phyloP scores from a whole-genome alignment of 2,329 filamentous ascomycete genomes.

The Coleophoma eucalyptorum region DNA sequence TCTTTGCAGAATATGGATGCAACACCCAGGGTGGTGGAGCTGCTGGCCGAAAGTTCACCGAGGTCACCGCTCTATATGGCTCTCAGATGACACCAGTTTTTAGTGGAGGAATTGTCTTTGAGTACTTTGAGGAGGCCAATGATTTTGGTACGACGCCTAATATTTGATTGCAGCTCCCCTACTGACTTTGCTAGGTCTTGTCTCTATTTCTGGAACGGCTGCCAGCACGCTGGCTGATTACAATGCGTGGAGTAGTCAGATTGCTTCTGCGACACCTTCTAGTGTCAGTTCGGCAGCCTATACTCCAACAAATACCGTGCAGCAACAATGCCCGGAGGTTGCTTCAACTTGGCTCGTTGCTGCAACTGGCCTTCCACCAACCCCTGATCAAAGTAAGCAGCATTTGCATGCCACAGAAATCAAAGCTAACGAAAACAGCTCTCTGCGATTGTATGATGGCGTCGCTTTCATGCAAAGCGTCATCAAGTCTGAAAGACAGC shows the following conservation, averaged over 20 bases:
- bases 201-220: slow-evolving; percentile 42
- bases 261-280: slow-evolving; percentile 47
- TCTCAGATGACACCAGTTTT: slow-evolving; percentile 78
- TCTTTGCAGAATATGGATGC: slow-evolving; percentile 99
- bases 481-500: slow-evolving; percentile 48
- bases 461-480: slow-evolving; percentile 65
- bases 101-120: slow-evolving; percentile 96
- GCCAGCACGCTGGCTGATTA: slow-evolving; percentile 64
- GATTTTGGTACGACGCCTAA: slow-evolving; percentile 69
- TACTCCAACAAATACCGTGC: slow-evolving; percentile 36
- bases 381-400: slow-evolving; percentile 52
- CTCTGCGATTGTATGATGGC: slow-evolving; percentile 84
- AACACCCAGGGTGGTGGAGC: slow-evolving; percentile 53
- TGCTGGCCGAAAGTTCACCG: slow-evolving; percentile 67
- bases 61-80: slow-evolving; percentile 78
- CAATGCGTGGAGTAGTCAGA: slow-evolving; percentile 52
- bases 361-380: slow-evolving; percentile 67
- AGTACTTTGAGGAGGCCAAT: slow-evolving; percentile 91
- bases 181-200: slow-evolving; percentile 16
- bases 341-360: slow-evolving; percentile 34
- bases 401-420: background rate
- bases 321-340: slow-evolving; percentile 20
- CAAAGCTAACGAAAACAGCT: slow-evolving; percentile 28
- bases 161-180: background rate
- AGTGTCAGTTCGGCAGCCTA: slow-evolving; percentile 62